Conservation (phyloP, 2,329 filamentous ascomycete genomes). For the Aspergillus cejpii region DNA sequence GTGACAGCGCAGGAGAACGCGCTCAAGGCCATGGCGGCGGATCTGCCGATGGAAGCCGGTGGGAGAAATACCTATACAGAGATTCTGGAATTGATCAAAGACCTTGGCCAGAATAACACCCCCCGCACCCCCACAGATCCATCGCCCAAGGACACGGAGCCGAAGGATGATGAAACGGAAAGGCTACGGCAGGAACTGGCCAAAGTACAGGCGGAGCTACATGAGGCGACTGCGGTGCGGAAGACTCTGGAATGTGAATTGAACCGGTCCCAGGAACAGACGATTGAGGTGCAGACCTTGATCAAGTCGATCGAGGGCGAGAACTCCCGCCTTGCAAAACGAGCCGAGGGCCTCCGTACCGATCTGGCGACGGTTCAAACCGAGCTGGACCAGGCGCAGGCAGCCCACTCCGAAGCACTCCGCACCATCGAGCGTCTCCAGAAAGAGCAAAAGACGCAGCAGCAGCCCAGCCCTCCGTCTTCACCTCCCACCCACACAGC, state of each 20-base stretch:
- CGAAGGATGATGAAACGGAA: slow-evolving; percentile 17
- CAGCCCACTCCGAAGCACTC: slow-evolving; percentile 29
- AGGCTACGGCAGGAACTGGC: slow-evolving; percentile 26
- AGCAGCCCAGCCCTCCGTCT: slow-evolving; percentile 28
- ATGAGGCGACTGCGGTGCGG: slow-evolving; percentile 23
- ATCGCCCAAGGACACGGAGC: slow-evolving; percentile 14
- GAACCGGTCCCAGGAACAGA: slow-evolving; percentile 31
- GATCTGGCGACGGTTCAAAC: slow-evolving; percentile 28
- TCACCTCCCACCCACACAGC: slow-evolving; percentile 22
- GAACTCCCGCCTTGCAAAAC: slow-evolving; percentile 32
- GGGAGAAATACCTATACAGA: slow-evolving; percentile 33
- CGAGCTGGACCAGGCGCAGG: slow-evolving; percentile 26
- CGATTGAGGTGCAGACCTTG: slow-evolving; percentile 33
- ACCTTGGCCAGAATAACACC: slow-evolving; percentile 22
- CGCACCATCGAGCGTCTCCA: slow-evolving; percentile 28
- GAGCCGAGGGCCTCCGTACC: slow-evolving; percentile 31
- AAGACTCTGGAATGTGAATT: slow-evolving; percentile 33
- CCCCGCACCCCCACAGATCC: slow-evolving; percentile 11
- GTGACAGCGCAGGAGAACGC: slow-evolving; percentile 34
- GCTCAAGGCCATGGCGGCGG: slow-evolving; percentile 33
- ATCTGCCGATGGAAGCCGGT: slow-evolving; percentile 28
- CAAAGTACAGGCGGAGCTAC: slow-evolving; percentile 26
- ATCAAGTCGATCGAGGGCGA: slow-evolving; percentile 36
- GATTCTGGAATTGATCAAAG: slow-evolving; percentile 36
- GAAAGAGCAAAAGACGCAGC: slow-evolving; percentile 24